These are phyloP conservation scores for Aspergillus nomiae DNA, from an alignment of 2,329 filamentous ascomycete genomes.

Conservation along the genomic window DNA sequence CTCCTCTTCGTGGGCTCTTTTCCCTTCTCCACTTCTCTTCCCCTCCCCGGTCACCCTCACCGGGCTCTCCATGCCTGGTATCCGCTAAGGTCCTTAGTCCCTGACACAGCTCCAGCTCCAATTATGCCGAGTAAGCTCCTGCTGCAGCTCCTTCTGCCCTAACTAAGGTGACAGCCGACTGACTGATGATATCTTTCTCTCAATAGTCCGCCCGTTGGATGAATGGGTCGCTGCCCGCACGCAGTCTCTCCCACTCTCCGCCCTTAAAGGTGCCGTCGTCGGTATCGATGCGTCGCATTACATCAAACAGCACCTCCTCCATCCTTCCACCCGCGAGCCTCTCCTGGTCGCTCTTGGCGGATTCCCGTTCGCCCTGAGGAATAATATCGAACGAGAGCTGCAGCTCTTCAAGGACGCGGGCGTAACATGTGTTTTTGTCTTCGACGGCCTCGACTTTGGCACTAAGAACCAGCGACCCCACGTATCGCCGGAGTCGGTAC, in stretches of 20 bases:
- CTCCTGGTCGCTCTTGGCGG: conserved; percentile 88
- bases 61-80: conserved; percentile 32
- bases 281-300: conserved; percentile 91
- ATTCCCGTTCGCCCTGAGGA: conserved; percentile 75
- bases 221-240: conserved; percentile 58
- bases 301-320: conserved; percentile 75
- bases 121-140: conserved; percentile 41
- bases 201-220: conserved; percentile 54
- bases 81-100: conserved; percentile 20
- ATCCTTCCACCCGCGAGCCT: conserved; percentile 73
- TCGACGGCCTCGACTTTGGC: conserved; percentile 81
- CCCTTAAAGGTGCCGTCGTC: conserved; percentile 73
- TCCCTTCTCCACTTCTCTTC: neutral
- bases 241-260: conserved; percentile 64
- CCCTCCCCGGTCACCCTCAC: conserved; percentile 10
- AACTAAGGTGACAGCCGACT: conserved; percentile 1
- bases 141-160: conserved; percentile 10
- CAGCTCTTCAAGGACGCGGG: conserved; percentile 68
- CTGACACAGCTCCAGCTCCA: conserved; percentile 23
- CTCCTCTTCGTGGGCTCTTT: conserved; percentile 1
- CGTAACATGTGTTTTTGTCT: conserved; percentile 84
- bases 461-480: conserved; percentile 68
- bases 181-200: neutral
- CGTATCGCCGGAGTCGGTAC: conserved; percentile 64
- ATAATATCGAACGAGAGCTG: conserved; percentile 75